Conservation (phyloP, 192 early-diverging fungal species). For the Martensiomyces pterosporus region DNA sequence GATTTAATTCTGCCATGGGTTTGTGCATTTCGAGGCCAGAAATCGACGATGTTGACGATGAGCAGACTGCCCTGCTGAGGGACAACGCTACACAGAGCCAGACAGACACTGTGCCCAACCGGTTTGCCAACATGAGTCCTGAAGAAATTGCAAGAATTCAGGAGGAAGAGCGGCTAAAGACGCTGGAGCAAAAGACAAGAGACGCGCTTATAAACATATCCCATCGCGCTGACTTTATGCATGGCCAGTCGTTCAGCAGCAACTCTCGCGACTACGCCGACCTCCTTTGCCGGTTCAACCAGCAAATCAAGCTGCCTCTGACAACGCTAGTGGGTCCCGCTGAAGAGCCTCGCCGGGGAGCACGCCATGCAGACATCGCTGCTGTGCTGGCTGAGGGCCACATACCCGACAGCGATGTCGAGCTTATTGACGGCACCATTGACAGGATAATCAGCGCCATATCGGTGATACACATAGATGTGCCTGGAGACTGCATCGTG, state of each 20-base stretch:
- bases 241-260: conserved; percentile 18
- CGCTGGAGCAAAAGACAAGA: conserved; percentile 33
- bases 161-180: conserved; percentile 41
- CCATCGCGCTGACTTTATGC: conserved; percentile 22
- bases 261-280: conserved; percentile 38
- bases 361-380: conserved; percentile 14
- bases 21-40: conserved; percentile 36
- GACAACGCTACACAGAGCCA: conserved; percentile 9
- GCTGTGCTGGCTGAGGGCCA: conserved; percentile 19
- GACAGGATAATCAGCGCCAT: conserved; percentile 27
- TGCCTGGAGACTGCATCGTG: conserved; percentile 34
- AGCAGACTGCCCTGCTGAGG: conserved; percentile 33
- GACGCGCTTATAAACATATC: conserved; percentile 49
- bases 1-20: conserved; percentile 19
- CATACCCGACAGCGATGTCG: conserved; percentile 9
- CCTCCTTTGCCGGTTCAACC: conserved; percentile 38
- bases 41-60: conserved; percentile 31
- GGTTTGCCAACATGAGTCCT: conserved; percentile 34
- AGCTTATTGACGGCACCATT: conserved; percentile 23
- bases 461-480: conserved; percentile 16
- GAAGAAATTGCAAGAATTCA: conserved; percentile 23
- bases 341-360: conserved; percentile 6
- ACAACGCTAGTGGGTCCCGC: conserved; percentile 19
- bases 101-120: conserved; percentile 19
- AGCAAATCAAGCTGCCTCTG: conserved; percentile 39